Conservation (phyloP, 202 grass and related monocot species). For the Panicum virgatum region DNA sequence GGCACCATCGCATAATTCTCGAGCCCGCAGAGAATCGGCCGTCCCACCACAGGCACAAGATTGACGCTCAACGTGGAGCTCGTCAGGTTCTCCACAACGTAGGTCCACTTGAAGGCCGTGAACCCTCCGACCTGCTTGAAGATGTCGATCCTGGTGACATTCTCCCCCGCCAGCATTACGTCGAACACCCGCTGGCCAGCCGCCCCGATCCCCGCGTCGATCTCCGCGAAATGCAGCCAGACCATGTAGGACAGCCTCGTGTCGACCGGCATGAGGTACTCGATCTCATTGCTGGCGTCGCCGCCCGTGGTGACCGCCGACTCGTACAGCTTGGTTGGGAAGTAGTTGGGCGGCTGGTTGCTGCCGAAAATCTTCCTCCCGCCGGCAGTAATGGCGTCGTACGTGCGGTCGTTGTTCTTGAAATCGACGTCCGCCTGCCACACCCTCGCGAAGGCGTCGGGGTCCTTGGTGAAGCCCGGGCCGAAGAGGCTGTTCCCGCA, state of each 20-base stretch:
- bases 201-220: slow-evolving; percentile 56
- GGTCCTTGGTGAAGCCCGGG: slow-evolving; percentile 80
- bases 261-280: slow-evolving; percentile 89
- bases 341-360: slow-evolving; percentile 96
- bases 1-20: slow-evolving; percentile 98
- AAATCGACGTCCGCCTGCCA: slow-evolving; percentile 85
- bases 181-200: slow-evolving; percentile 90
- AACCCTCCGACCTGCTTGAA: slow-evolving; percentile 91
- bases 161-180: slow-evolving; percentile 64
- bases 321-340: slow-evolving; percentile 85
- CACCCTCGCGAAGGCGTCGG: slow-evolving; percentile 78
- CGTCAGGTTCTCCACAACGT: slow-evolving; percentile 78
- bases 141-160: slow-evolving; percentile 79
- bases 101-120: slow-evolving; percentile 84
- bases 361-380: slow-evolving; percentile 71
- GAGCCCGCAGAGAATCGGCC: slow-evolving; percentile 82
- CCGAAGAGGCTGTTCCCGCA: slow-evolving; percentile 70
- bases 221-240: slow-evolving; percentile 95
- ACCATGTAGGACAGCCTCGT: slow-evolving; percentile 90
- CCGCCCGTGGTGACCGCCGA: slow-evolving; percentile 80
- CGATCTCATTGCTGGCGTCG: slow-evolving; percentile 53
- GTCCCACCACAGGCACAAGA: slow-evolving; percentile 73
- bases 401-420: slow-evolving; percentile 48
- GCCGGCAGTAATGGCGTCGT: slow-evolving; percentile 72
- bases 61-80: slow-evolving; percentile 57